Percentiles rank a stretch among this genome's conserved stretches.
Conservation (phyloP, 2,329 filamentous ascomycete species). For the Cladosporium phlei region DNA sequence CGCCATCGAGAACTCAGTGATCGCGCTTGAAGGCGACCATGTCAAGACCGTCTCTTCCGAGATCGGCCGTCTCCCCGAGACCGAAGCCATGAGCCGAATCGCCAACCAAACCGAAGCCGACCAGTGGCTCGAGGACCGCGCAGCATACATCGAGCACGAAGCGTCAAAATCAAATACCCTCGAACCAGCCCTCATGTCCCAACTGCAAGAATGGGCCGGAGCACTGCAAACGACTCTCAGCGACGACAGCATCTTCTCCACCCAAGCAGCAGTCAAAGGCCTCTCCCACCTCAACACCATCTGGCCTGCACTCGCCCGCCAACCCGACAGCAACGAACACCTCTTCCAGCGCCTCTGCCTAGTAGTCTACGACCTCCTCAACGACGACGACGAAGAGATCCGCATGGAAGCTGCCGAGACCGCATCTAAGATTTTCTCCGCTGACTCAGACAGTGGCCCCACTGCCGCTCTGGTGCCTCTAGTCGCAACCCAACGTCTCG, state of each 20-base stretch:
- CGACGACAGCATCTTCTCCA: constrained; percentile 24
- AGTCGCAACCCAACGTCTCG: constrained; percentile 41
- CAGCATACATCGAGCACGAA: constrained; percentile 2
- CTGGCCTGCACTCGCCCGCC: constrained; percentile 16
- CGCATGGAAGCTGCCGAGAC: constrained; percentile 59
- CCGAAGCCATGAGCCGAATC: constrained; percentile 1
- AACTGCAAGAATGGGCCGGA: constrained; percentile 13
- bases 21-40: constrained; percentile 8
- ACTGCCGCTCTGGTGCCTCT: constrained; percentile 41
- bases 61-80: not conserved
- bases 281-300: constrained; percentile 17
- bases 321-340: constrained; percentile 1
- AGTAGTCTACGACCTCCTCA: constrained; percentile 68
- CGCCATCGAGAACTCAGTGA: not conserved
- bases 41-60: not conserved
- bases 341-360: constrained; percentile 48
- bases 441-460: constrained; percentile 15
- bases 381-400: constrained; percentile 90
- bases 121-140: constrained; percentile 11
- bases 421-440: constrained; percentile 42
- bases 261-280: constrained; percentile 27
- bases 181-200: not conserved
- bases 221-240: constrained; percentile 19
- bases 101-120: constrained; percentile 9
- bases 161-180: not conserved